A percentile compares a stretch with the other conserved stretches of the same genome.
These are phyloP conservation scores for Hansenula lynferdii DNA, from an alignment of 1,139 yeast genomes.

Conservation along the genomic window DNA sequence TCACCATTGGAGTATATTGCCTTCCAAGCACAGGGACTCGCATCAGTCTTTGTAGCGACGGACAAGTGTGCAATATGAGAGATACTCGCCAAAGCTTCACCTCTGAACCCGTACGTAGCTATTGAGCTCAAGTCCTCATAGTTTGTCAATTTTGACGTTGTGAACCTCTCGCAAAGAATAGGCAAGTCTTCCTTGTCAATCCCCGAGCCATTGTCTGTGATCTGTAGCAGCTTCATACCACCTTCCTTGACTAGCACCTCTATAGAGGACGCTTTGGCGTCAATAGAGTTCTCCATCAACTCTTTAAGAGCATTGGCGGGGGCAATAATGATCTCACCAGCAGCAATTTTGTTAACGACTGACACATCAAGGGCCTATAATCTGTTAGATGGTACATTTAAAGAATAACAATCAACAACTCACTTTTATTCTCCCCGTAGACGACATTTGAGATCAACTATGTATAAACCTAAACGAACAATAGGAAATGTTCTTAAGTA, in stretches of 20 bases:
- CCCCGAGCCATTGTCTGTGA: conserved; percentile 78
- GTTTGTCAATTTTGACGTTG: conserved; percentile 61
- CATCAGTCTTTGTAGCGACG: conserved; percentile 68
- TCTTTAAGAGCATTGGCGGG: conserved; percentile 87
- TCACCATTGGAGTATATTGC: conserved; percentile 65
- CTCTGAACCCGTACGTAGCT: conserved; percentile 71
- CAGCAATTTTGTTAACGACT: conserved; percentile 90
- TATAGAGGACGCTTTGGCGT: conserved; percentile 65
- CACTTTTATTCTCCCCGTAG: conserved; percentile 6
- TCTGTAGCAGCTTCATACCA: conserved; percentile 56
- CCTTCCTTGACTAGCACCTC: conserved; percentile 60
- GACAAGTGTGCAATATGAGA: conserved; percentile 63
- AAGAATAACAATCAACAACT: conserved; percentile 1
- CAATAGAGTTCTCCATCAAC: conserved; percentile 74
- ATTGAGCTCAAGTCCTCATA: conserved; percentile 48
- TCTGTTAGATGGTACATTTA: neutral
- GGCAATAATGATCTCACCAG: conserved; percentile 93
- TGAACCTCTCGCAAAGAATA: conserved; percentile 57
- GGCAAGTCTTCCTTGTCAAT: conserved; percentile 55
- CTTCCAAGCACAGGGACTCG: conserved; percentile 61
- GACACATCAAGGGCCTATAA: conserved; percentile 40
- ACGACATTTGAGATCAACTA: neutral
- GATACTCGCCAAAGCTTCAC: conserved; percentile 75
- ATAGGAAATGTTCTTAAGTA: too few species aligned
- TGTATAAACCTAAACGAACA: too few species aligned